These are phyloP conservation scores for Spongospora subterranea DNA, from an alignment of 208 protist species.

Conservation along the genomic window DNA sequence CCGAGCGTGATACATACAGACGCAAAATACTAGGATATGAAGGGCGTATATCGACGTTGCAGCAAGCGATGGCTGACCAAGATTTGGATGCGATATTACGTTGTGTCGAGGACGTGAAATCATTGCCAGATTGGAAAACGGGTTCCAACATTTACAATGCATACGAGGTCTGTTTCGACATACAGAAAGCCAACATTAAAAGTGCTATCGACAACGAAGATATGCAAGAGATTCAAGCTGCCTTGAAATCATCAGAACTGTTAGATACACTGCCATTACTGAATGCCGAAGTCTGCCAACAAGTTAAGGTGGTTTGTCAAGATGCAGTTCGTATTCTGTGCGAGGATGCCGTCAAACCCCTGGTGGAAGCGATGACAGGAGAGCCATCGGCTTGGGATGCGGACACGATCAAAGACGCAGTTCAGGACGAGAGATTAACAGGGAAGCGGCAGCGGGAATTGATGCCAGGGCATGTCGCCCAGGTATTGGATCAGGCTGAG, in stretches of 20 bases:
- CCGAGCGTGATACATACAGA: background rate
- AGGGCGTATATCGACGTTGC: background rate
- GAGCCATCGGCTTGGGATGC: background rate
- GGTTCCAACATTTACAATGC: background rate
- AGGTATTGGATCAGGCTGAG: background rate
- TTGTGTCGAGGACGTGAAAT: background rate
- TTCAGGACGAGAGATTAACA: background rate
- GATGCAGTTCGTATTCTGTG: background rate
- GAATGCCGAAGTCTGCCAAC: background rate
- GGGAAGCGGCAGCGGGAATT: background rate
- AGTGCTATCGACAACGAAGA: background rate
- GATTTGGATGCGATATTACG: background rate
- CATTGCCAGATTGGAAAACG: background rate
- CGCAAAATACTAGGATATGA: background rate
- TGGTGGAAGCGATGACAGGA: background rate
- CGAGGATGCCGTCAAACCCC: background rate
- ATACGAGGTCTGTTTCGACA: conserved; percentile 28
- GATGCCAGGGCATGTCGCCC: background rate
- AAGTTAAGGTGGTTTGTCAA: background rate
- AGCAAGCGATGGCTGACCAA: background rate
- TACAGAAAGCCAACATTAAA: background rate
- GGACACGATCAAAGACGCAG: background rate
- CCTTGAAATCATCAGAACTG: background rate
- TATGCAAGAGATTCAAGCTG: background rate
- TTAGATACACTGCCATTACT: background rate